A percentile compares a stretch with the other conserved stretches of the same genome.
phyloP scores from a whole-genome alignment of 331 rosid genomes.

The Pyracantha coccinea region DNA sequence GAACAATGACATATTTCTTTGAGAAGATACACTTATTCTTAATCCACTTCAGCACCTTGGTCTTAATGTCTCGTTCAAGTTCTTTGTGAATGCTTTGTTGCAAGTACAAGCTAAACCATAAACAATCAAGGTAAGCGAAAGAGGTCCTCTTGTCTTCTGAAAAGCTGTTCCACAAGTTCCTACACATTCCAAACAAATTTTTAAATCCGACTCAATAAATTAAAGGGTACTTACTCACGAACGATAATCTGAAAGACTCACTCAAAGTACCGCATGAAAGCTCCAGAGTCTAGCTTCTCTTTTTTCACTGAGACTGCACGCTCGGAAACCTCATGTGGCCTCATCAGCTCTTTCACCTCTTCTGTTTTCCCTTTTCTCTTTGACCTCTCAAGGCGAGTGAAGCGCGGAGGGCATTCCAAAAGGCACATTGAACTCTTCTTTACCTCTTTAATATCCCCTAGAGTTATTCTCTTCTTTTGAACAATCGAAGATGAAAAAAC shows the following conservation, averaged over 20 bases:
- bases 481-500: slow-evolving; percentile 5
- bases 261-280: slow-evolving; percentile 42
- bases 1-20: slow-evolving; percentile 73
- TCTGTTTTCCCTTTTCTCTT: not conserved
- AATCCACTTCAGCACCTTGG: slow-evolving; percentile 68
- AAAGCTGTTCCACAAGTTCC: slow-evolving; percentile 57
- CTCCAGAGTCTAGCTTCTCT: slow-evolving; percentile 38
- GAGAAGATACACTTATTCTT: slow-evolving; percentile 47
- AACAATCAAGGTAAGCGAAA: slow-evolving; percentile 51
- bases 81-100: not conserved
- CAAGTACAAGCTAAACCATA: slow-evolving; percentile 60
- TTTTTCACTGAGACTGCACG: slow-evolving; percentile 9
- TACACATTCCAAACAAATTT: slow-evolving; percentile 19
- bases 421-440: slow-evolving; percentile 13
- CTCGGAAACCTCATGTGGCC: not conserved
- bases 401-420: slow-evolving; percentile 18
- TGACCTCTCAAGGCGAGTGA: not conserved
- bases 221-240: not conserved
- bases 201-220: slow-evolving; percentile 11
- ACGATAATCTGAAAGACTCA: slow-evolving; percentile 23
- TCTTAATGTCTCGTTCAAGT: slow-evolving; percentile 12
- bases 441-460: slow-evolving; percentile 8
- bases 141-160: slow-evolving; percentile 46
- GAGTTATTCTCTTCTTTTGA: slow-evolving; percentile 7
- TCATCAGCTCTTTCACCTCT: slow-evolving; percentile 11